Base-by-base conservation (phyloP, 345 rosid species). In the Euphorbia tirucalli region DNA sequence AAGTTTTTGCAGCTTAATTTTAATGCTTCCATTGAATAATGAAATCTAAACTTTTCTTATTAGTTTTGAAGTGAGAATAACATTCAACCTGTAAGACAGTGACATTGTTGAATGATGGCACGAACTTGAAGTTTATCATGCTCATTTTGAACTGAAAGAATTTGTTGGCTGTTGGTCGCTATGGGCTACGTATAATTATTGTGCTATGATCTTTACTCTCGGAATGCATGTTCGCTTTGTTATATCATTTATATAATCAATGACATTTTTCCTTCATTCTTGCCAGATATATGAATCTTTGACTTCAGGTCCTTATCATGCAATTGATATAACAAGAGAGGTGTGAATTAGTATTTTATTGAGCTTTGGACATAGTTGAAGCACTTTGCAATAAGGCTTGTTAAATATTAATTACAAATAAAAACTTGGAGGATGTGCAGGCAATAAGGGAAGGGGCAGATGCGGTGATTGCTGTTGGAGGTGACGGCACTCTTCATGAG, bases 391-490 rank as follows among this genome's bases (percentile, higher is more conserved):
- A 37, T 21, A 21, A 64, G 27, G 39, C 30, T 14, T 25, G 24
- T 49, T 21, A 31, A 31, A n/a, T 67, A 30, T 25, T 32, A 19
- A 35, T 13, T 57, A 39, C 0, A 4, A 19, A 35, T 35, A 19
- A 32, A 0, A 27, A 74, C 58, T 65, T 11, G 69, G 59, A 71
- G 43, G 66, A 52, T 54, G 19, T 66, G 56, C 79, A 92, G 99
- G 97, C 98, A 55, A 95, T 95, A 70, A 83, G 88, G 72, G 90
- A 87, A 75, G 98, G 98, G 31, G 98, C 90, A 43, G 96, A 92
- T 80, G 98, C 98, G 72, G 98, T 95, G 69, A 85, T 95, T 86
- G 98, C 99, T 37, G 99, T 95, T 22, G 99, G 99, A 79, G 99
- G 99, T 28, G 99, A 95, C 80, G 98, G 99, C 70, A 95, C 99